Conservation (phyloP, 306 rosid genomes). For the Benincasa hispida region DNA sequence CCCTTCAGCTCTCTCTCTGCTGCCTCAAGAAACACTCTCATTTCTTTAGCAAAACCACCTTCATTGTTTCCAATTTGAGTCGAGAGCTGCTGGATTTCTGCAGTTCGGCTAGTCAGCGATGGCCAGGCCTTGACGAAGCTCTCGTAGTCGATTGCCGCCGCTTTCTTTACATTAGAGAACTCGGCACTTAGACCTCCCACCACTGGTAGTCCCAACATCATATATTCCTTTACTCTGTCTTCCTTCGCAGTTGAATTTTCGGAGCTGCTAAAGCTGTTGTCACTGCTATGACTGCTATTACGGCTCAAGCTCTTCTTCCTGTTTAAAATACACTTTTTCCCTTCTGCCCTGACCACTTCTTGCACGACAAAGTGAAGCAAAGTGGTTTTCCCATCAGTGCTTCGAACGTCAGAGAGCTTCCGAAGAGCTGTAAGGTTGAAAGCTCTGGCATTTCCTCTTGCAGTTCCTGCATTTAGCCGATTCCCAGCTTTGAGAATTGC, state of each 20-base stretch:
- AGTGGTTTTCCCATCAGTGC: conserved; percentile 79
- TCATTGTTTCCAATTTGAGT: conserved; percentile 27
- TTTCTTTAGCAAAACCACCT: conserved; percentile 55
- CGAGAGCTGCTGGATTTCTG: conserved; percentile 28
- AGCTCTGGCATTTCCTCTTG: conserved; percentile 91
- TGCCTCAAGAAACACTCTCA: conserved; percentile 48
- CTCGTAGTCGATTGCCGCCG: conserved; percentile 46
- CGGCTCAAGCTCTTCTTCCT: conserved; percentile 39
- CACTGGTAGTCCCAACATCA: conserved; percentile 60
- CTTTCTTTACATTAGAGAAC: conserved; percentile 69
- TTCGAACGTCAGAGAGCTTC: conserved; percentile 81
- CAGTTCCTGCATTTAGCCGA: conserved; percentile 88
- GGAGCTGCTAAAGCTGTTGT: conserved; percentile 8
- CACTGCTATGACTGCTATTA: conserved; percentile 22
- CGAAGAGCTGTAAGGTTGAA: conserved; percentile 69
- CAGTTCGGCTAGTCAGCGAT: conserved; percentile 27
- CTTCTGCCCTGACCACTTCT: conserved; percentile 88
- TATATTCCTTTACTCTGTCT: conserved; percentile 54
- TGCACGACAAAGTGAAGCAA: conserved; percentile 88
- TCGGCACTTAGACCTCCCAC: conserved; percentile 91
- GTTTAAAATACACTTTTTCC: conserved; percentile 59
- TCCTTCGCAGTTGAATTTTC: conserved; percentile 25
- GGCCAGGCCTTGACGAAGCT: conserved; percentile 32
- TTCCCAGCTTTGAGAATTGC: conserved; percentile 94
- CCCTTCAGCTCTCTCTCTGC: conserved; percentile 44